phyloP scores from a whole-genome alignment of 2,329 filamentous ascomycete genomes.

The Phyllosticta capitalensis region DNA sequence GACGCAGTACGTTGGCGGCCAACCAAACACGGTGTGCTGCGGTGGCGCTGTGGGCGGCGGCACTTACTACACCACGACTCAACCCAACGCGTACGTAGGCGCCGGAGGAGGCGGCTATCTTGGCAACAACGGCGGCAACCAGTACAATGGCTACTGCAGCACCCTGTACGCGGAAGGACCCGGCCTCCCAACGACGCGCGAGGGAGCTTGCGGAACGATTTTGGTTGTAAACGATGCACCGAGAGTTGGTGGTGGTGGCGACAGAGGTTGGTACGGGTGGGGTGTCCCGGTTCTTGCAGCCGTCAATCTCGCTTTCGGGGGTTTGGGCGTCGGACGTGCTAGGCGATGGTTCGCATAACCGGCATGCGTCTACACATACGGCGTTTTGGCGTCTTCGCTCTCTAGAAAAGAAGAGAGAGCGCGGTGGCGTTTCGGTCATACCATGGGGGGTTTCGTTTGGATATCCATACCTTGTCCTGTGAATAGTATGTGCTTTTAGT shows the following conservation, averaged over 20 bases:
- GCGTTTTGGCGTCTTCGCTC: background rate
- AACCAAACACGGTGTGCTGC: conserved; percentile 19
- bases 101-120: conserved; percentile 12
- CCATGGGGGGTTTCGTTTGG: background rate
- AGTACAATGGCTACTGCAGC: conserved; percentile 24
- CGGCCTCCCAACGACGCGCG: conserved; percentile 22
- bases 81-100: conserved; percentile 16
- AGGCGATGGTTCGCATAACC: background rate
- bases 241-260: background rate
- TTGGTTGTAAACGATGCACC: conserved; percentile 22
- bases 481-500: background rate
- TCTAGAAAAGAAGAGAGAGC: background rate
- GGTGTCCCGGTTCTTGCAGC: background rate
- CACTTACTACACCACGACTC: conserved; percentile 18
- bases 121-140: background rate
- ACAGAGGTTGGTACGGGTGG: background rate
- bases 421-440: background rate
- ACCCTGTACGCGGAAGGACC: conserved; percentile 28
- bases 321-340: background rate
- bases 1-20: conserved; percentile 12
- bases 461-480: background rate
- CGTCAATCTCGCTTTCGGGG: background rate
- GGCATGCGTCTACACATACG: background rate
- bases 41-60: background rate
- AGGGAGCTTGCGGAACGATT: conserved; percentile 29